These are phyloP conservation scores for Aspergillus indologenus DNA, from an alignment of 495 filamentous ascomycete genomes.

Conservation along the genomic window DNA sequence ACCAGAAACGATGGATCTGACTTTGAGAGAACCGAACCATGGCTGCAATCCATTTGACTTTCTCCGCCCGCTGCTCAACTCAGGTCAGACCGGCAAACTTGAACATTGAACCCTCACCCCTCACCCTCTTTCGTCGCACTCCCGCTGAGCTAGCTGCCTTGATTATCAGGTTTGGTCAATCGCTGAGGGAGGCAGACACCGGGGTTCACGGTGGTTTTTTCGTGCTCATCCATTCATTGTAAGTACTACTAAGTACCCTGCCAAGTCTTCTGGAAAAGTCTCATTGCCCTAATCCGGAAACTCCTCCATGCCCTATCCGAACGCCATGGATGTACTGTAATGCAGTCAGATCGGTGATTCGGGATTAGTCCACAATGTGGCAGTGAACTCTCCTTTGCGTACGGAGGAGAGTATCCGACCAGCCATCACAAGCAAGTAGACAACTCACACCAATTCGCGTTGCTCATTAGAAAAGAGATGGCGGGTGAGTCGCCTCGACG, in stretches of 20 bases:
- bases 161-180: no score
- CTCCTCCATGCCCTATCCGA: neutral
- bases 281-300: neutral
- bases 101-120: no score
- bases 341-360: constrained; percentile 2
- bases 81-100: no score
- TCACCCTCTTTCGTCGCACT: no score
- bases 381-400: neutral
- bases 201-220: no score
- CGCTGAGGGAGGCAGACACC: neutral
- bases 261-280: constrained; percentile 6
- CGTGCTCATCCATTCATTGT: no score
- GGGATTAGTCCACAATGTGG: constrained; percentile 4
- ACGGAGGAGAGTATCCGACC: no score
- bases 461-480: neutral
- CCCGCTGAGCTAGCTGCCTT: neutral
- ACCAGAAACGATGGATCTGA: neutral
- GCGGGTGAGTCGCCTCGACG: no score
- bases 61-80: neutral
- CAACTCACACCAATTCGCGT: neutral
- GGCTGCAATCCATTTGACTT: neutral
- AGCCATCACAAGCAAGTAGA: neutral
- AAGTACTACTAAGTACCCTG: neutral
- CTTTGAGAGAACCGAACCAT: neutral
- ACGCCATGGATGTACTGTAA: no score